phyloP scores from a whole-genome alignment of 2,329 filamentous ascomycete genomes.

The Fusarium keratoplasticum region DNA sequence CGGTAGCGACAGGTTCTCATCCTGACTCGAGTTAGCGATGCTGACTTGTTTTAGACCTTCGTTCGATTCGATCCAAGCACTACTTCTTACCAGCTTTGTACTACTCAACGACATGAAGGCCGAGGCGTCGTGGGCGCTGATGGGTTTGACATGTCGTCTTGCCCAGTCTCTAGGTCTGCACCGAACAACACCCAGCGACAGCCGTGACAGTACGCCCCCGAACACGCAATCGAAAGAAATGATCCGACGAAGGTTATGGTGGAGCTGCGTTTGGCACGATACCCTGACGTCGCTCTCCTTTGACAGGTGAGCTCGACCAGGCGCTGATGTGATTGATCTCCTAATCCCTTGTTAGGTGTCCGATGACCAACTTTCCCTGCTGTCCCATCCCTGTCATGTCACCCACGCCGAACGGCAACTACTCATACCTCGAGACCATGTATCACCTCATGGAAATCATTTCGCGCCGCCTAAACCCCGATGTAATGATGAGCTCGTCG shows the following conservation, averaged over 20 bases:
- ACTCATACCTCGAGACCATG: slow-evolving; percentile 73
- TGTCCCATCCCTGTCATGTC: slow-evolving; percentile 63
- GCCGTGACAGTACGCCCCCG: slow-evolving; percentile 55
- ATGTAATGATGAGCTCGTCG: slow-evolving; percentile 60
- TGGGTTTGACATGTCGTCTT: slow-evolving; percentile 73
- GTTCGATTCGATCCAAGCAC: slow-evolving; percentile 73
- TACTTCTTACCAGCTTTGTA: slow-evolving; percentile 72
- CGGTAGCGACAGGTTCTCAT: slow-evolving; percentile 52
- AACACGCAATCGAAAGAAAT: slow-evolving; percentile 64
- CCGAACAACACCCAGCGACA: slow-evolving; percentile 58
- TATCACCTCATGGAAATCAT: slow-evolving; percentile 73
- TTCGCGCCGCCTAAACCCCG: slow-evolving; percentile 67
- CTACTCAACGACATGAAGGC: slow-evolving; percentile 77
- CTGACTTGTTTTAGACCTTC: slow-evolving; percentile 60
- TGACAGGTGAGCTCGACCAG: slow-evolving; percentile 60
- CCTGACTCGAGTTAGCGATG: not conserved
- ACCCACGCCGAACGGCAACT: slow-evolving; percentile 58
- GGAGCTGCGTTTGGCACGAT: slow-evolving; percentile 76
- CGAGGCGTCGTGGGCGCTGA: slow-evolving; percentile 74
- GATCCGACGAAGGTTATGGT: slow-evolving; percentile 68
- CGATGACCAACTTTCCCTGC: slow-evolving; percentile 71
- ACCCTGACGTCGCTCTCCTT: slow-evolving; percentile 74
- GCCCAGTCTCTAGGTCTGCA: slow-evolving; percentile 74
- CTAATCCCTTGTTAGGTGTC: slow-evolving; percentile 55
- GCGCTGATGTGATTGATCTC: not conserved